Evolutionary conservation across 2,329 filamentous ascomycete genomes (phyloP).

Genomic region (Phoma sp.): DNA sequence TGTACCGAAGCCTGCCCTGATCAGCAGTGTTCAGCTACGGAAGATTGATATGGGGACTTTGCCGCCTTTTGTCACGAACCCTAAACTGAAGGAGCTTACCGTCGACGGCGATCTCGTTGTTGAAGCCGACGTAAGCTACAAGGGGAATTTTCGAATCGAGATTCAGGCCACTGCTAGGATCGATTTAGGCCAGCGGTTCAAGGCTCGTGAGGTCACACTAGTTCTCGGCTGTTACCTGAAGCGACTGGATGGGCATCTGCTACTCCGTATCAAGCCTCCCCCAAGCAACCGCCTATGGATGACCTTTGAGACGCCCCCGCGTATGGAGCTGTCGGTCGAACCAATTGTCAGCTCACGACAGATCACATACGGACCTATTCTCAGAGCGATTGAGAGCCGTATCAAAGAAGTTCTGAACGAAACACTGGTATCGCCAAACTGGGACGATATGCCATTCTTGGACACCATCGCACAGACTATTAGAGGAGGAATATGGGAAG

Average conservation of each 20-base stretch:
- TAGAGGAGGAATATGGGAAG: slow-evolving; percentile 83
- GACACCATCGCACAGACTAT: slow-evolving; percentile 78
- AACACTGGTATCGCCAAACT: slow-evolving; percentile 89
- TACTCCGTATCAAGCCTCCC: slow-evolving; percentile 90
- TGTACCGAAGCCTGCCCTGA: slow-evolving; percentile 89
- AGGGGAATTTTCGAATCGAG: slow-evolving; percentile 86
- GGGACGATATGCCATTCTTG: slow-evolving; percentile 94
- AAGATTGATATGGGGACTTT: slow-evolving; percentile 86
- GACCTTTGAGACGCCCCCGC: slow-evolving; percentile 90
- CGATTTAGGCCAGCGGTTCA: slow-evolving; percentile 87
- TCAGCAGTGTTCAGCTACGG: slow-evolving; percentile 83
- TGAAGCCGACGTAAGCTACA: slow-evolving; percentile 88
- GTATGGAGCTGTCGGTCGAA: slow-evolving; percentile 92
- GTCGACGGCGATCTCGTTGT: slow-evolving; percentile 89
- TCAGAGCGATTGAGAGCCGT: slow-evolving; percentile 91
- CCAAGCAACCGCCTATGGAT: slow-evolving; percentile 98
- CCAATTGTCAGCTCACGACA: slow-evolving; percentile 94
- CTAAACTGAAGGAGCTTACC: slow-evolving; percentile 84
- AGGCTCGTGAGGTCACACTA: slow-evolving; percentile 86
- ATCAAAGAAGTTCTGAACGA: slow-evolving; percentile 95
- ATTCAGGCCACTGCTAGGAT: slow-evolving; percentile 93
- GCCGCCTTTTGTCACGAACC: slow-evolving; percentile 87
- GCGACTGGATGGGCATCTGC: slow-evolving; percentile 81
- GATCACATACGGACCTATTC: slow-evolving; percentile 91
- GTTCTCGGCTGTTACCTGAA: slow-evolving; percentile 86